Evolutionary conservation across 1,139 yeast genomes (phyloP).

Genomic region (Hanseniaspora gamundiae): DNA sequence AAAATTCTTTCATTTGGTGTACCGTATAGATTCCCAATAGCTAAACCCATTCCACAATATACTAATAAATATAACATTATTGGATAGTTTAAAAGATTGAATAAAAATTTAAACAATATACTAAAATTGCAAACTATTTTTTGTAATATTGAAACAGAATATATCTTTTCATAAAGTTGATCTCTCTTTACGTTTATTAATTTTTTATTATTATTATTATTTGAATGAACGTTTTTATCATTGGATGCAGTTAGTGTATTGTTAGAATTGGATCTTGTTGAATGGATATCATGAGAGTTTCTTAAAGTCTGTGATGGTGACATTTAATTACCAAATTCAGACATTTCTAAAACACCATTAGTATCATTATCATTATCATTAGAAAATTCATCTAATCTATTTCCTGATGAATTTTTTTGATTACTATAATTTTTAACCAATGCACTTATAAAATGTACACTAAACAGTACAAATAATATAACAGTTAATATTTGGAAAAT

Average conservation of each 20-base stretch:
- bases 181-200: slow-evolving; percentile 18
- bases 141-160: slow-evolving; percentile 24
- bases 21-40: slow-evolving; percentile 62
- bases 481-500: slow-evolving; percentile 58
- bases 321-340: neutral
- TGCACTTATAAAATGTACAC: slow-evolving; percentile 45
- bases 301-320: slow-evolving; percentile 1
- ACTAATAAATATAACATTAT: slow-evolving; percentile 48
- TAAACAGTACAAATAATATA: slow-evolving; percentile 41
- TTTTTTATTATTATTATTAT: no score
- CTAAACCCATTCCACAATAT: slow-evolving; percentile 63
- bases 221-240: neutral
- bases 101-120: slow-evolving; percentile 29
- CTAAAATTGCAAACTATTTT: slow-evolving; percentile 29
- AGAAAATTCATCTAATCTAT: neutral
- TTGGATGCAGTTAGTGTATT: slow-evolving; percentile 3
- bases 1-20: slow-evolving; percentile 46
- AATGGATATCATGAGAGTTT: neutral
- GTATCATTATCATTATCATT: neutral
- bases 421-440: slow-evolving; percentile 23
- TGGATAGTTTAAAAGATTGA: slow-evolving; percentile 49
- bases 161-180: slow-evolving; percentile 23
- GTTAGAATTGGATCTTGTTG: slow-evolving; percentile 3
- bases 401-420: neutral
- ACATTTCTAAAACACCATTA: neutral